A percentile compares a stretch with the other conserved stretches of the same genome.
Evolutionary conservation across 2,329 filamentous ascomycete species (phyloP).

Genomic region (Colletotrichum lini): DNA sequence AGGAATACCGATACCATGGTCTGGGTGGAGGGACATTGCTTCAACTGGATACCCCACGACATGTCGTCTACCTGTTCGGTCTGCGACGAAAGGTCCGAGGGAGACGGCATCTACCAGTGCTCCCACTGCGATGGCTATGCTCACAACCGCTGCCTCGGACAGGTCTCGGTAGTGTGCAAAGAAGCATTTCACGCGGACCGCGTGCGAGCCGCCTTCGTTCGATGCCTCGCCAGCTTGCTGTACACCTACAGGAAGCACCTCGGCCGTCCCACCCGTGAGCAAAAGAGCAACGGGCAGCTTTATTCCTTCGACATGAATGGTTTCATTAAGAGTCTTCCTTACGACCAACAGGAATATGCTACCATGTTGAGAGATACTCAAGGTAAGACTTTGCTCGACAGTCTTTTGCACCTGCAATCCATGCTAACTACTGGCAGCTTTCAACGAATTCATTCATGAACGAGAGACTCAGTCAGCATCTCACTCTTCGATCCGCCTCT

Average conservation of each 20-base stretch:
- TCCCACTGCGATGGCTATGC: conserved; percentile 72
- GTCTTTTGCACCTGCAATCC: neutral
- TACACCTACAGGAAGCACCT: conserved; percentile 78
- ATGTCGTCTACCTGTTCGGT: conserved; percentile 75
- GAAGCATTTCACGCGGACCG: conserved; percentile 74
- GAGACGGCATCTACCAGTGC: conserved; percentile 83
- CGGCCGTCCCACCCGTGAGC: conserved; percentile 70
- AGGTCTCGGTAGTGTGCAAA: conserved; percentile 75
- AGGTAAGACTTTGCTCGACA: conserved; percentile 59
- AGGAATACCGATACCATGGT: conserved; percentile 83
- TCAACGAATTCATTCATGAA: conserved; percentile 89
- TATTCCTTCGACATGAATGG: conserved; percentile 77
- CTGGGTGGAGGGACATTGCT: conserved; percentile 89
- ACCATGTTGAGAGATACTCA: conserved; percentile 77
- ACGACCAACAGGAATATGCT: conserved; percentile 76
- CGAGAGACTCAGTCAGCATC: conserved; percentile 76
- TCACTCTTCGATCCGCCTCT: conserved; percentile 79
- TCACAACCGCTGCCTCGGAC: conserved; percentile 73
- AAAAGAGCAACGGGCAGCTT: conserved; percentile 72
- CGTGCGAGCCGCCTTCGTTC: conserved; percentile 74
- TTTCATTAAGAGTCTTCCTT: conserved; percentile 75
- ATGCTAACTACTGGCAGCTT: conserved; percentile 55
- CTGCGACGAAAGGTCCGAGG: conserved; percentile 81
- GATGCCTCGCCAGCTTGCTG: conserved; percentile 75
- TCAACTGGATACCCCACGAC: conserved; percentile 76